These are phyloP conservation scores for Cladosporium sp. DNA, from an alignment of 2,329 filamentous ascomycete genomes.

Conservation along the genomic window DNA sequence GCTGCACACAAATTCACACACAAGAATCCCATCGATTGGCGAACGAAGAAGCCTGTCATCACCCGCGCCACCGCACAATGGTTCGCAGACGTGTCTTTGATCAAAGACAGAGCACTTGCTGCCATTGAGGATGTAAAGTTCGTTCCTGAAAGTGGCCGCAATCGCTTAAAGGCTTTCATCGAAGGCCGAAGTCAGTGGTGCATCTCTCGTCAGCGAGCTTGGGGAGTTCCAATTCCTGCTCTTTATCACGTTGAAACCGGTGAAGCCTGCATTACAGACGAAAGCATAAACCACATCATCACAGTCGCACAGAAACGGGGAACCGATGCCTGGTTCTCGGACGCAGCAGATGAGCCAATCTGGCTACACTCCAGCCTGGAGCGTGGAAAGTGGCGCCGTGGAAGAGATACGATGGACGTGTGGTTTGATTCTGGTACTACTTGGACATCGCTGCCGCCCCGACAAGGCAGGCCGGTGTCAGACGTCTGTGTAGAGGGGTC, in stretches of 20 bases:
- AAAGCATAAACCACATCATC: constrained; percentile 82
- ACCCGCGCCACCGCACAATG: constrained; percentile 91
- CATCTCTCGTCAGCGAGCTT: constrained; percentile 90
- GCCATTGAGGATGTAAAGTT: constrained; percentile 72
- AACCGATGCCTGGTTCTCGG: constrained; percentile 93
- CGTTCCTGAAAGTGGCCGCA: constrained; percentile 68
- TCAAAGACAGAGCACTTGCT: constrained; percentile 69
- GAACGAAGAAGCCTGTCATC: constrained; percentile 88
- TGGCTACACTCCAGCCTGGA: constrained; percentile 70
- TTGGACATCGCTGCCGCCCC: constrained; percentile 60
- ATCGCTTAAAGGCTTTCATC: constrained; percentile 78
- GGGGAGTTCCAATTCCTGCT: constrained; percentile 94
- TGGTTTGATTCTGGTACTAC: constrained; percentile 99
- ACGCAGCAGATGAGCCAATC: constrained; percentile 65
- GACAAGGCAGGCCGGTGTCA: constrained; percentile 48
- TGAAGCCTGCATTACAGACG: constrained; percentile 70
- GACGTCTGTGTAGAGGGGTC: constrained; percentile 92
- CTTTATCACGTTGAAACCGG: constrained; percentile 63
- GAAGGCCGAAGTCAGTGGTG: constrained; percentile 92
- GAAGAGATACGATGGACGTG: constrained; percentile 96
- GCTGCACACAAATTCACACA: constrained; percentile 69
- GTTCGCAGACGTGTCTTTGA: constrained; percentile 87
- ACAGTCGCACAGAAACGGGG: constrained; percentile 70
- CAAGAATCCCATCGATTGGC: constrained; percentile 98
- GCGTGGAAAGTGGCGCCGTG: constrained; percentile 61